A percentile compares a stretch with the other conserved stretches of the same genome.
Evolutionary conservation across 1,139 yeast species (phyloP).

Genomic region (Geotrichum aggregatum): DNA sequence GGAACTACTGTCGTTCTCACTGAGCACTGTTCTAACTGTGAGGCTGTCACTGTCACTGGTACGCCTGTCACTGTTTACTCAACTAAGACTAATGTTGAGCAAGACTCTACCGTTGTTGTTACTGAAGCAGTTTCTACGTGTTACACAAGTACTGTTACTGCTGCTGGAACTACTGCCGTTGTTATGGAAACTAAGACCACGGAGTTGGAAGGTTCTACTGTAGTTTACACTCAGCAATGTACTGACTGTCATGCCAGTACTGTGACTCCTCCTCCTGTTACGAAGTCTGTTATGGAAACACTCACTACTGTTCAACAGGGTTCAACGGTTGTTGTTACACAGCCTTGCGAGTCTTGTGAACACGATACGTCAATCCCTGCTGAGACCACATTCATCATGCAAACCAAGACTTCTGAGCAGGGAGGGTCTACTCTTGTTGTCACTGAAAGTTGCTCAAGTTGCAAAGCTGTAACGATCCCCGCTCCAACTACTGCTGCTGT

Average conservation of each 20-base stretch:
- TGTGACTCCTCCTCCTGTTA: slow-evolving; percentile 2
- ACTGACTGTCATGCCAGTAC: slow-evolving; percentile 7
- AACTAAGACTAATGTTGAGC: slow-evolving; percentile 7
- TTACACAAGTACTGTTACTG: slow-evolving; percentile 9
- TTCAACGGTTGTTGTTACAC: slow-evolving; percentile 6
- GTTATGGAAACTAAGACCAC: slow-evolving; percentile 7
- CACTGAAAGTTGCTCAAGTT: slow-evolving; percentile 9
- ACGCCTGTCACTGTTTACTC: slow-evolving; percentile 18
- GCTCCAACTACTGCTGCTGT: neutral
- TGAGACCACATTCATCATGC: slow-evolving; percentile 1
- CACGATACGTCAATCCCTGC: slow-evolving; percentile 3
- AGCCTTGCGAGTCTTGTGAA: neutral
- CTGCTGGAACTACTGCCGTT: neutral
- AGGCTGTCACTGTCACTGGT: slow-evolving; percentile 14
- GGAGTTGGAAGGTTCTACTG: neutral
- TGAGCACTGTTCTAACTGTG: slow-evolving; percentile 13
- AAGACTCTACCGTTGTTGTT: slow-evolving; percentile 11
- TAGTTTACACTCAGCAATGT: slow-evolving; percentile 2
- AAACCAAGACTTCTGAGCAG: slow-evolving; percentile 2
- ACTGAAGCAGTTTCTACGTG: slow-evolving; percentile 12
- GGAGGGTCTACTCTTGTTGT: slow-evolving; percentile 11
- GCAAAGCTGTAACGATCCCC: slow-evolving; percentile 5
- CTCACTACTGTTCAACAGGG: slow-evolving; percentile 3
- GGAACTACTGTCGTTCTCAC: slow-evolving; percentile 15
- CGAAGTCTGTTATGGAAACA: neutral